Conservation (phyloP, 257 asterid genomes). For the Fraxinus excelsior region DNA sequence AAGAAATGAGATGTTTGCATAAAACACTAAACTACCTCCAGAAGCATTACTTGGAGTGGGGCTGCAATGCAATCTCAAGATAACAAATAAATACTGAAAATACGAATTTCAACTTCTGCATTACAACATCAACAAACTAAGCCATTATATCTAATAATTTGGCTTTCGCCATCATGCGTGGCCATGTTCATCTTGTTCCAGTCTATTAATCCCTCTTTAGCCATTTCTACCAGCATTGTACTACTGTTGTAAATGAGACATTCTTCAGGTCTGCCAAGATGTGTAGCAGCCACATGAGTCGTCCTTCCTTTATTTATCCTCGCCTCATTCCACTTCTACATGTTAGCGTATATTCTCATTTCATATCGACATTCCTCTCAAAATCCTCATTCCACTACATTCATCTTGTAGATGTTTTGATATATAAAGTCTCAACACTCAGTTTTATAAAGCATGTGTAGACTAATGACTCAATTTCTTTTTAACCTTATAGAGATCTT, state of each 20-base stretch:
- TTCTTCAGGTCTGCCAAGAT: not conserved
- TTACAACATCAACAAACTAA: not conserved
- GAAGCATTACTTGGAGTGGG: not conserved
- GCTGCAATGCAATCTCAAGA: not conserved
- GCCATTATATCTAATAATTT: not conserved
- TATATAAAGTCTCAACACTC: not conserved
- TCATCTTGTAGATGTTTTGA: not conserved
- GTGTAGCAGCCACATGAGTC: not conserved
- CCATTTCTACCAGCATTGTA: not conserved
- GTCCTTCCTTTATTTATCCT: not conserved
- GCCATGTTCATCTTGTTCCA: not conserved
- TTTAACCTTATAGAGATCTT: not conserved
- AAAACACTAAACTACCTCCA: not conserved
- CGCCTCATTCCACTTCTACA: not conserved
- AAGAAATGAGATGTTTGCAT: not conserved
- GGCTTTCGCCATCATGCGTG: not conserved
- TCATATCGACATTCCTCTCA: not conserved
- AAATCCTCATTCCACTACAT: not conserved
- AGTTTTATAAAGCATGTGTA: not conserved
- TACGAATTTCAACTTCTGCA: not conserved
- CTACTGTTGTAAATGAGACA: not conserved
- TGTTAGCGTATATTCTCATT: not conserved
- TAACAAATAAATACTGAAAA: not conserved
- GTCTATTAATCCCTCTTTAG: not conserved
- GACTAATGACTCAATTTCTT: not conserved